phyloP scores from a whole-genome alignment of 192 early-diverging fungal genomes.

The Coemansia sp. region DNA sequence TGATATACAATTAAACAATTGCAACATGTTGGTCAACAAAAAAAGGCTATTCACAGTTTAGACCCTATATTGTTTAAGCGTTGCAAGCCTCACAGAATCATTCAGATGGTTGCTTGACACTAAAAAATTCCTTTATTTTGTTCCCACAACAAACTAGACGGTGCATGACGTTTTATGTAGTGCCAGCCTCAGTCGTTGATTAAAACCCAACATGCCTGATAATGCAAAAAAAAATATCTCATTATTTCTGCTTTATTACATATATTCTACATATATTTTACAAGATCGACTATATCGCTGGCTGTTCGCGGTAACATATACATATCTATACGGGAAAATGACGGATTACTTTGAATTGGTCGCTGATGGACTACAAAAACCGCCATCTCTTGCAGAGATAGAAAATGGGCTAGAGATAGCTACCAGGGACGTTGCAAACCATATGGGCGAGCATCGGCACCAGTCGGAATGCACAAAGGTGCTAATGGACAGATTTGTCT shows the following conservation, averaged over 20 bases:
- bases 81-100: too few species aligned
- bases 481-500: constrained; percentile 39
- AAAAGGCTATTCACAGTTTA: too few species aligned
- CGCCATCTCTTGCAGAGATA: constrained; percentile 7
- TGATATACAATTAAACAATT: too few species aligned
- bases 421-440: constrained; percentile 6
- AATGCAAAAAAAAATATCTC: too few species aligned
- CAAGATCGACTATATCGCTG: too few species aligned
- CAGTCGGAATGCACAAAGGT: background rate
- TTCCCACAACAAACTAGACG: background rate
- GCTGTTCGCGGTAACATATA: background rate
- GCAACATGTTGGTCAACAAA: too few species aligned
- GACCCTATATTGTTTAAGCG: too few species aligned
- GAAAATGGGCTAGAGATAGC: constrained; percentile 27
- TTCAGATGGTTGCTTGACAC: too few species aligned
- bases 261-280: constrained; percentile 3
- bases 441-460: background rate
- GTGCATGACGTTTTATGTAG: background rate
- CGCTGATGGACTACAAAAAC: background rate
- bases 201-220: too few species aligned
- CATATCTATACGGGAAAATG: background rate
- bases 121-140: background rate
- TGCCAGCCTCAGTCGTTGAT: too few species aligned
- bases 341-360: constrained; percentile 35
- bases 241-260: too few species aligned